These are phyloP conservation scores for Vaccinium vitisidaea DNA, from an alignment of 148 eudicot species.

Conservation along the genomic window DNA sequence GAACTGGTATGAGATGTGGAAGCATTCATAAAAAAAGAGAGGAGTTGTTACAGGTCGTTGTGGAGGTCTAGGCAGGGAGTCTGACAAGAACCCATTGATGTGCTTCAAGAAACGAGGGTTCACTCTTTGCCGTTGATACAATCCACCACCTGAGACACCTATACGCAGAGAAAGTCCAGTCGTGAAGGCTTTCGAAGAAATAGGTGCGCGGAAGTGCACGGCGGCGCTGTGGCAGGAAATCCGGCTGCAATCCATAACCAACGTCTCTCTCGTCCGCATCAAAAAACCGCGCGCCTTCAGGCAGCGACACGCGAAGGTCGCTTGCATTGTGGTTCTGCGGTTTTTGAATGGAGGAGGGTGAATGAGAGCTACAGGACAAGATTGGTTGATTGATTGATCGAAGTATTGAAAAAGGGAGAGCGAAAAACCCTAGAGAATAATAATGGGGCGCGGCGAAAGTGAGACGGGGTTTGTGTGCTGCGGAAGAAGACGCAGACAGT, in stretches of 20 bases:
- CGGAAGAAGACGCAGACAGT: not conserved
- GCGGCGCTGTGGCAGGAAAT: slow-evolving; percentile 4
- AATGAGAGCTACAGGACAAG: not conserved
- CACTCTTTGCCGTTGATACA: not conserved
- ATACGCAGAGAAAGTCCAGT: not conserved
- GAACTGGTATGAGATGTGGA: not conserved
- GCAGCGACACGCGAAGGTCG: slow-evolving; percentile 27
- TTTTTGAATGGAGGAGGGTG: not conserved
- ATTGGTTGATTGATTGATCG: not conserved
- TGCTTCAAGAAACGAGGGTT: slow-evolving; percentile 23
- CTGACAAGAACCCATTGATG: slow-evolving; percentile 42
- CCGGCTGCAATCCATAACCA: not conserved
- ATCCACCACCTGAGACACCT: not conserved
- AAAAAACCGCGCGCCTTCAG: slow-evolving; percentile 19
- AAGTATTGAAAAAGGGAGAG: not conserved
- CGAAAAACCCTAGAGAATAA: not conserved
- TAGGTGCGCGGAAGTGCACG: not conserved
- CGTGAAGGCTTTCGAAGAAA: not conserved
- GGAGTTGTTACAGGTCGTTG: slow-evolving; percentile 23
- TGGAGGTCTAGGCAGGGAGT: slow-evolving; percentile 29
- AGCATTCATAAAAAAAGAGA: not conserved
- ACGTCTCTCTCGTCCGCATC: not conserved
- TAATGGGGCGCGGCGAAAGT: not conserved
- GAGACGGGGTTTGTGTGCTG: not conserved
- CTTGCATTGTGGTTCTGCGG: slow-evolving; percentile 22